Base-by-base conservation (phyloP, 2,329 filamentous ascomycete genomes). In the Colletotrichum theobromicola region DNA sequence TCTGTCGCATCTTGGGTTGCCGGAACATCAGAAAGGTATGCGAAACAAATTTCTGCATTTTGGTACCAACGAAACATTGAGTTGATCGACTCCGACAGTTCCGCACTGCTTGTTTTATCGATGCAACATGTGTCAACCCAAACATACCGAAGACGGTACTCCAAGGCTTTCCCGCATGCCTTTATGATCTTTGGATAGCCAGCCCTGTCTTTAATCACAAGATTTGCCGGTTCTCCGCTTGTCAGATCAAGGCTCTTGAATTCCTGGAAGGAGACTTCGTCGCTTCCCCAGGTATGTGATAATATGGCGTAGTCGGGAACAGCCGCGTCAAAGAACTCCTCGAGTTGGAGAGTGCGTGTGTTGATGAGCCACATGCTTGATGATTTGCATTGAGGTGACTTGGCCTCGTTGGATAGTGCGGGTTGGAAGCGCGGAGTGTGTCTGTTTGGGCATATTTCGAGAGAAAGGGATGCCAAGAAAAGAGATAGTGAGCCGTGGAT, bases 351-450 rank as follows among this genome's bases (percentile, higher is more conserved):
- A 0, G 53, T 57, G 0, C 26, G 53, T 24, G 53, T 28, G 26
- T 57, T 57, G 53, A 57, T 57, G 16, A 57, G 53, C 53, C 53
- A 57, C 53, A 57, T 57, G 13, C 0, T 57, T 7, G 0, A 57
- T 57, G 53, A 2, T 24, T 26, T 7, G 21, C 13, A 18, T 57
- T 28, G 7, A 0, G 21, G 0, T 28, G 0, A 57, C 3, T 18
- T 28, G 53, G 4, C n/a, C 53, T 57, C 21, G 53, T 28, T 16
- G 7, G 21, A 4, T 0, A 21, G 0, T 46, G 1, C n/a, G 53
- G 4, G 26, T 0, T 57, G 13, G 26, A 28, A 46, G 42, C 18
- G 18, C 7, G n/a, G 21, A 46, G 1, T 1, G n/a, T 46, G n/a
- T 0, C 9, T 9, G 4, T 1, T 21, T 21, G 42, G 42, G 42